Percentiles rank a stretch among this genome's conserved stretches.
Evolutionary conservation across 441 rosid species (phyloP).

Genomic region (Biscutella laevigata): DNA sequence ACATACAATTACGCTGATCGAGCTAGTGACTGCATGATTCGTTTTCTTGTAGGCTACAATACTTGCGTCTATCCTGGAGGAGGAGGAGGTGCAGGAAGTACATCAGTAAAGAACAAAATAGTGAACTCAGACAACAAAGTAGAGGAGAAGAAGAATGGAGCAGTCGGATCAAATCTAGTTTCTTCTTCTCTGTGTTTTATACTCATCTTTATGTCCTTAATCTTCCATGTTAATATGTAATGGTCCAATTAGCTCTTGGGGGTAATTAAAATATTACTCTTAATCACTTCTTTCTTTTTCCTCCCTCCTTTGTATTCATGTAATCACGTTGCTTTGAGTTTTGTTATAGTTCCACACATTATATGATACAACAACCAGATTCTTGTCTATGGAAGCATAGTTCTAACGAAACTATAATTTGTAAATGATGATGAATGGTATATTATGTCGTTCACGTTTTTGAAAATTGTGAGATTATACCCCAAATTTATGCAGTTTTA

Average conservation of each 20-base stretch:
- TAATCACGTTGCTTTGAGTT: slow-evolving; percentile 4
- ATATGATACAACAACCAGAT: not conserved
- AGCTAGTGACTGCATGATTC: not conserved
- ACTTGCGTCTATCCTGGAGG: slow-evolving; percentile 55
- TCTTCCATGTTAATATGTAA: slow-evolving; percentile 17
- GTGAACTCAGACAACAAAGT: slow-evolving; percentile 20
- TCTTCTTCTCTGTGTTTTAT: slow-evolving; percentile 12
- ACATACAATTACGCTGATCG: too few species aligned
- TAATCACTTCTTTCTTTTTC: not conserved
- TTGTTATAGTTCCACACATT: not conserved
- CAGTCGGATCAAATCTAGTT: slow-evolving; percentile 9
- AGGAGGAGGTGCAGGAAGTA: slow-evolving; percentile 29
- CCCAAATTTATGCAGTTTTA: too few species aligned
- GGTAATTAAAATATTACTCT: slow-evolving; percentile 9
- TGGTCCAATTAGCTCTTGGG: not conserved
- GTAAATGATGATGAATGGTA: too few species aligned
- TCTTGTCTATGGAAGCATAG: too few species aligned
- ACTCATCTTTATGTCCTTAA: slow-evolving; percentile 9
- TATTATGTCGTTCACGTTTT: too few species aligned
- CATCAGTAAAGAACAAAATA: slow-evolving; percentile 24
- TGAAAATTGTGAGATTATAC: too few species aligned
- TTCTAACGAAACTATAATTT: too few species aligned
- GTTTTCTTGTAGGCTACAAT: slow-evolving; percentile 18
- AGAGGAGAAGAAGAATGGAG: slow-evolving; percentile 18
- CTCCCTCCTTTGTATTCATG: not conserved